Evolutionary conservation across 495 filamentous ascomycete genomes (phyloP).

Genomic region (Bombardia bombarda): DNA sequence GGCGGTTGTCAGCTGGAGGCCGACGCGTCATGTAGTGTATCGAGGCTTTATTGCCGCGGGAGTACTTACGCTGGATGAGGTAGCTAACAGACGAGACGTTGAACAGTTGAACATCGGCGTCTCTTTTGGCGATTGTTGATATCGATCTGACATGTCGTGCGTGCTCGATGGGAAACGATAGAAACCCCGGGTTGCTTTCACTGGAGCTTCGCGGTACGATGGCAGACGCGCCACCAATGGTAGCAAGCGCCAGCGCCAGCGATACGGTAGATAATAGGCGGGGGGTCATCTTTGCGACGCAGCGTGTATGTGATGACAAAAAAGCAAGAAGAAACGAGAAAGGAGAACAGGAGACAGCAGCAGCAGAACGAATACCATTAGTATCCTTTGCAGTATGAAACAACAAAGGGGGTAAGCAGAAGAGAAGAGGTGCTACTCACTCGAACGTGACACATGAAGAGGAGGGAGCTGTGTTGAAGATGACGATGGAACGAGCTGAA

Average conservation of each 20-base stretch:
- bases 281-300: neutral
- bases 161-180: slow-evolving; percentile 6
- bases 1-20: neutral
- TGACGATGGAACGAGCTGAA: too few species aligned
- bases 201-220: neutral
- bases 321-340: too few species aligned
- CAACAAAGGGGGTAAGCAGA: too few species aligned
- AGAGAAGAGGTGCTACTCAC: too few species aligned
- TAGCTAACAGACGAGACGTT: slow-evolving; percentile 12
- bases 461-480: too few species aligned
- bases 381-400: too few species aligned
- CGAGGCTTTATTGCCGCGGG: neutral
- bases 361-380: too few species aligned
- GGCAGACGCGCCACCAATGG: neutral
- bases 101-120: slow-evolving; percentile 5
- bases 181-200: slow-evolving; percentile 1
- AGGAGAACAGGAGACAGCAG: too few species aligned
- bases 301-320: too few species aligned
- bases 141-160: neutral
- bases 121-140: neutral
- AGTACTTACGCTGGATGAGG: slow-evolving; percentile 10
- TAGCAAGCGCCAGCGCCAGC: neutral
- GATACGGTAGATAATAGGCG: neutral
- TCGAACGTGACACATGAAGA: too few species aligned
- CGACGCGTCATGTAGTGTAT: neutral